A percentile compares a stretch with the other conserved stretches of the same genome.
These are phyloP conservation scores for Linum tenue DNA, from an alignment of 345 rosid species.

Conservation along the genomic window DNA sequence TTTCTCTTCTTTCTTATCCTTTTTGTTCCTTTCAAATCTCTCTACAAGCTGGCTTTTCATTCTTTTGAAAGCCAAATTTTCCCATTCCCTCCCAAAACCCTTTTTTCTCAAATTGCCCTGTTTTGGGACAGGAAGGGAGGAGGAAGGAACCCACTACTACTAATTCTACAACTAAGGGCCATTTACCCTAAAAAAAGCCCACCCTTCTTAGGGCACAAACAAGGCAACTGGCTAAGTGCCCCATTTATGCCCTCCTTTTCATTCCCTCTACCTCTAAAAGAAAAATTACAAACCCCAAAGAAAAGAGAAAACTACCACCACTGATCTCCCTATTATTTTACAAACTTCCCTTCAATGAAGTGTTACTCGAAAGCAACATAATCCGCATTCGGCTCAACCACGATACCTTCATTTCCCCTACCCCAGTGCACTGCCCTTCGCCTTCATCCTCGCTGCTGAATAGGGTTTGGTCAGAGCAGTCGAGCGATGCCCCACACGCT, in stretches of 20 bases:
- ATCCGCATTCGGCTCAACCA: constrained; percentile 43
- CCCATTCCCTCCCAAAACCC: constrained; percentile 13
- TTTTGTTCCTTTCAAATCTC: constrained; percentile 5
- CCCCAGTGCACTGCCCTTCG: constrained; percentile 81
- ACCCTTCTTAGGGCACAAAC: constrained; percentile 12
- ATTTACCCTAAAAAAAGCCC: constrained; percentile 5
- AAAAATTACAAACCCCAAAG: neutral
- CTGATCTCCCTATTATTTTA: constrained; percentile 17
- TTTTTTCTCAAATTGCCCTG: constrained; percentile 1
- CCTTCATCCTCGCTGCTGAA: constrained; percentile 76
- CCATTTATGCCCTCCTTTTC: constrained; percentile 14
- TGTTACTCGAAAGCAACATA: constrained; percentile 30
- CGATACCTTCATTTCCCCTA: constrained; percentile 41
- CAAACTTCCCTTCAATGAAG: constrained; percentile 16
- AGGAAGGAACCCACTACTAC: no score
- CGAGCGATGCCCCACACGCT: constrained; percentile 96
- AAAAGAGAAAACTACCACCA: neutral
- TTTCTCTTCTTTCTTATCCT: neutral
- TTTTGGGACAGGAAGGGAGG: constrained; percentile 9
- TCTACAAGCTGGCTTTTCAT: constrained; percentile 14
- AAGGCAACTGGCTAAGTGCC: constrained; percentile 3
- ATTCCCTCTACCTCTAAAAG: constrained; percentile 16
- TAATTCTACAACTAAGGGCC: neutral
- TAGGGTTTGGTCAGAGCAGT: constrained; percentile 92
- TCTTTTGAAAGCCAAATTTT: constrained; percentile 15